Evolutionary conservation across 371 early-diverging fungal species (phyloP), one percentile per base, ranked within the genome.

Genomic region (Apophysomyces ossiformis): DNA sequence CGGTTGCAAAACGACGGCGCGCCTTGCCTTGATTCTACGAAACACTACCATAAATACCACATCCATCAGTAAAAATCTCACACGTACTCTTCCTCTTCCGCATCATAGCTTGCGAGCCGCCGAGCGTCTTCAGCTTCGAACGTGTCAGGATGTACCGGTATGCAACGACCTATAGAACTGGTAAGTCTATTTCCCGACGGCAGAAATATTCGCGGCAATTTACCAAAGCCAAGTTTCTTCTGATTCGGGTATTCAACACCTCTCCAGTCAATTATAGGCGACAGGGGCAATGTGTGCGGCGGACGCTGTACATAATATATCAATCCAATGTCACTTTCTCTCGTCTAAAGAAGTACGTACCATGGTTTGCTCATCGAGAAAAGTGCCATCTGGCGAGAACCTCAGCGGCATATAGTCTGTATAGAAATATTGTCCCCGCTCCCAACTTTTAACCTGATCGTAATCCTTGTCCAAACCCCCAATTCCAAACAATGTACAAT

Each of bases 351-450:
- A 45, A 21, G 13, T 45, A 36, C 67, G 15, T 71, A 73, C 73
- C 63, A 89, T 85, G 8, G 89, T 83, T 56, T 87, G 79, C 60
- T 91, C 91, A 65, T 94, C 94, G 7, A 92, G 77, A 56, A 93
- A 88, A 58, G 82, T 80, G 37, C 86, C 87, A 67, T 92, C 84
- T 7, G 82, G 85, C 58, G 87, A 86, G 73, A 85, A 79, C 1
- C 85, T 81, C 13, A 91, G 85, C 1, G 85, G 85, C 11, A 82
- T 81, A 57, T 89, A 92, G 66, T 95, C 94, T 7, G 82, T 85
- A 68, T 84, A 83, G 70, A 93, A 93, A 61, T 89, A 89, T 69
- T 94, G 94, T 4, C 84, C 84, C 47, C 89, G 83, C 37, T 77
- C 83, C 86, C 91, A 89, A 5, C 73, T 69, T n/a, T 81, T 74